These are phyloP conservation scores for Pythium brassicae DNA, from an alignment of 352 stramenopile genomes.

Conservation along the genomic window DNA sequence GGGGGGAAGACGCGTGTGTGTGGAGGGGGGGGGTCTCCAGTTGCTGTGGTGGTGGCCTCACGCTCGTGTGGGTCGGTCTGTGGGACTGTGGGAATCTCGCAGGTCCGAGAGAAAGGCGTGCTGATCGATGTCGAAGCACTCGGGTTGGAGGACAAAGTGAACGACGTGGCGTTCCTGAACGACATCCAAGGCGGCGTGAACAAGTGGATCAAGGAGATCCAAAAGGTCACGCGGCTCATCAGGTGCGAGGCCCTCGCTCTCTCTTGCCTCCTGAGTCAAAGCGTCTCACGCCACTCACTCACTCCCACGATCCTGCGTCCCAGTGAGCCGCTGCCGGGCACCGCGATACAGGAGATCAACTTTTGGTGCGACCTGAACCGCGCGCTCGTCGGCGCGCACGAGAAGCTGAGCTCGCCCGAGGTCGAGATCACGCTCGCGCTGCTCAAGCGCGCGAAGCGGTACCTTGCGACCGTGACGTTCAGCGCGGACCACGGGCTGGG, in stretches of 20 bases:
- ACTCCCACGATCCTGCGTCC: background rate
- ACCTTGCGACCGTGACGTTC: conserved; percentile 89
- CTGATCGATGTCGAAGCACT: conserved; percentile 80
- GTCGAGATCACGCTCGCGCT: conserved; percentile 90
- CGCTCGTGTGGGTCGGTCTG: background rate
- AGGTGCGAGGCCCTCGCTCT: conserved; percentile 23
- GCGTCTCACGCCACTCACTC: background rate
- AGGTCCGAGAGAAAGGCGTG: conserved; percentile 70
- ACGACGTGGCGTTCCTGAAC: conserved; percentile 83
- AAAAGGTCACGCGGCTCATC: conserved; percentile 90
- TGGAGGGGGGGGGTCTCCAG: too few relatives aligned
- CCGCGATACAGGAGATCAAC: conserved; percentile 92
- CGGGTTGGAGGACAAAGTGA: conserved; percentile 76
- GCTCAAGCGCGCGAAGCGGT: conserved; percentile 90
- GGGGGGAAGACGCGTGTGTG: too few relatives aligned
- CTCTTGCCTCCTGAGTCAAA: background rate
- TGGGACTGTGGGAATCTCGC: too few relatives aligned
- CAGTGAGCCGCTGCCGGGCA: conserved; percentile 81
- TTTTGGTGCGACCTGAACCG: conserved; percentile 93
- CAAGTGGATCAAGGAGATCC: conserved; percentile 95
- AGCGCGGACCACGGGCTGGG: conserved; percentile 86
- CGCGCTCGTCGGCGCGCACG: conserved; percentile 80
- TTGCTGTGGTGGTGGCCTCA: too few relatives aligned
- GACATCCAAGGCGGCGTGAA: conserved; percentile 88
- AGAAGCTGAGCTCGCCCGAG: conserved; percentile 84